phyloP scores from a whole-genome alignment of 768 basidiomycete species.

The Agrocybe chaxingu region DNA sequence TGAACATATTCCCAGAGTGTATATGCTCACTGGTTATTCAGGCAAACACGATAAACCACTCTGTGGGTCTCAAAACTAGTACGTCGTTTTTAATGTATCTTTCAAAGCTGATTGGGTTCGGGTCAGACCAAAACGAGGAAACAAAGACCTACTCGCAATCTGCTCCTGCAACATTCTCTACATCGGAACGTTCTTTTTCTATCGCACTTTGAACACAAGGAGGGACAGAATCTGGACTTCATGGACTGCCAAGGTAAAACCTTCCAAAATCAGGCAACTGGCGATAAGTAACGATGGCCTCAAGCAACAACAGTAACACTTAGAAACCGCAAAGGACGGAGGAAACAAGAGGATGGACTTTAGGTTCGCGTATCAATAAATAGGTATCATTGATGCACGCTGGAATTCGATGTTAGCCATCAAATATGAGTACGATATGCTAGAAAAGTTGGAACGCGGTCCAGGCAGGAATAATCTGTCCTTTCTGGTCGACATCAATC shows the following conservation, averaged over 20 bases:
- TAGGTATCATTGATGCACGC: neutral
- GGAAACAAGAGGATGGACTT: conserved; percentile 63
- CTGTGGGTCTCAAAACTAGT: conserved; percentile 22
- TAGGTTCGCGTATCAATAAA: conserved; percentile 51
- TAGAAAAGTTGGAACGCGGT: conserved; percentile 52
- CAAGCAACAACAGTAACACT: conserved; percentile 55
- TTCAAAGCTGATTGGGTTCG: neutral
- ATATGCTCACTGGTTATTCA: conserved; percentile 10
- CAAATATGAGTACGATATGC: neutral
- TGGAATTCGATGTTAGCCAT: neutral
- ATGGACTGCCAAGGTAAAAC: conserved; percentile 42
- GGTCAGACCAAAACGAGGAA: conserved; percentile 57
- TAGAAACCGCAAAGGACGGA: conserved; percentile 57
- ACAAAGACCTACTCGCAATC: conserved; percentile 52
- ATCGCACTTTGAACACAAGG: conserved; percentile 44
- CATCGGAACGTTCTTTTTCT: conserved; percentile 50
- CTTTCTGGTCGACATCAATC: conserved; percentile 66
- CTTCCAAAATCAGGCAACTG: neutral
- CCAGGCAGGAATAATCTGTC: conserved; percentile 56
- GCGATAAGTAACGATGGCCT: neutral
- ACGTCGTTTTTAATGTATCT: neutral
- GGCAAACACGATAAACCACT: conserved; percentile 51
- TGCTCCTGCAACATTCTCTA: conserved; percentile 56
- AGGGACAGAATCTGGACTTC: conserved; percentile 50
- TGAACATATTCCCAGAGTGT: neutral